Evolutionary conservation across 1,284 basidiomycete species (phyloP), one percentile per base, ranked within the genome.

Genomic region (Golubevia sp.): DNA sequence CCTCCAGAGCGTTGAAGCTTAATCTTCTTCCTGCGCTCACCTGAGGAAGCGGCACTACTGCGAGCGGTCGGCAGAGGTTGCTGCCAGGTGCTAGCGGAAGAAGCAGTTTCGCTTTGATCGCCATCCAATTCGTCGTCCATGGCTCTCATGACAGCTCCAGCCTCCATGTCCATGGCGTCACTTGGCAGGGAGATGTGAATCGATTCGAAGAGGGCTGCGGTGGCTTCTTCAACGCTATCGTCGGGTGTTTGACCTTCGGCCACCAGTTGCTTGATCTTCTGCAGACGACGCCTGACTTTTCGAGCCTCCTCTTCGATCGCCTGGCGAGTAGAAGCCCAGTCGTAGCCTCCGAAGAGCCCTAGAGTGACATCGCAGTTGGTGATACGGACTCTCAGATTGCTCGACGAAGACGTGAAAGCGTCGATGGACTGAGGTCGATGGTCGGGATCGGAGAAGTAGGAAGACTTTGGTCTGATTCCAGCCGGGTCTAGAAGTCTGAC

Each of bases 231-330:
- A 21, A 91, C 87, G 54, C 87, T 88, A 25, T 92, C 89, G 73
- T 97, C 93, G 27, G 94, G 91, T 2, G 88, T 88, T 80, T 98
- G 96, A 1, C 96, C 97, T 51, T 87, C 91, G 0, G 95, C 93
- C n/a, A 99, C 89, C 1, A 99, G 87, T 84, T 99, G 96, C 58
- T 92, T 88, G 76, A 99, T 97, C 84, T 92, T 94, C 55, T 92
- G 91, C 50, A 99, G 87, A 24, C 90, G 90, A 59, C 90, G 89
- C 55, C 93, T 89, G 85, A 99, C 93, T 34, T 91, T 90, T 79
- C 91, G 93, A 62, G 92, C 88, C 80, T 95, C 92, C 56, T 92
- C 90, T 80, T 97, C 92, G 58, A 99, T 93, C 3, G 89, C 89
- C 80, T 88, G 90, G 55, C 94, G 90, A 1, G 96, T 99, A 49